phyloP scores from a whole-genome alignment of 78 protist genomes.

The Dictyostelium purpureum region DNA sequence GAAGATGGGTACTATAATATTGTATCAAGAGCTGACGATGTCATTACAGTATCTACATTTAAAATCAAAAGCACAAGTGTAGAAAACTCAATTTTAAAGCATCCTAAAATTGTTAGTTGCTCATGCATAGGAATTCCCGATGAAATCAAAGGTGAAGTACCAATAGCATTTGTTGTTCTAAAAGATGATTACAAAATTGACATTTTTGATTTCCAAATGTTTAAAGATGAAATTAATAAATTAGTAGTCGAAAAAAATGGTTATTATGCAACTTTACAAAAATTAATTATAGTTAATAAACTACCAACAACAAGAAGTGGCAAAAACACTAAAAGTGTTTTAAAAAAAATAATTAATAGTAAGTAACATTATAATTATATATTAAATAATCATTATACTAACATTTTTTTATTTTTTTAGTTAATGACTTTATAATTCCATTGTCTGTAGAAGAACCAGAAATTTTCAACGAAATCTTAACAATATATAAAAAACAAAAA shows the following conservation, averaged over 20 bases:
- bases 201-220: background rate
- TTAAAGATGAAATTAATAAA: background rate
- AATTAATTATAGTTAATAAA: background rate
- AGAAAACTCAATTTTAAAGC: conserved; percentile 68
- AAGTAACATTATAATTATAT: too few species aligned
- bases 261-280: background rate
- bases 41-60: conserved; percentile 91
- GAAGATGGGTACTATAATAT: conserved; percentile 77
- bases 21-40: conserved; percentile 89
- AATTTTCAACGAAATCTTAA: too few species aligned
- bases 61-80: conserved; percentile 82
- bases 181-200: conserved; percentile 26
- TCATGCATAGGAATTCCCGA: conserved; percentile 87
- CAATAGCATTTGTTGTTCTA: conserved; percentile 79
- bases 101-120: conserved; percentile 66
- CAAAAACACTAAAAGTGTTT: background rate
- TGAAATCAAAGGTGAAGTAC: conserved; percentile 80
- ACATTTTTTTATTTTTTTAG: too few species aligned
- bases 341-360: too few species aligned
- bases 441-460: too few species aligned
- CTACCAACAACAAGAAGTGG: conserved; percentile 19
- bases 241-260: background rate
- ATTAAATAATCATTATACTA: too few species aligned
- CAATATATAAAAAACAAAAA: too few species aligned
- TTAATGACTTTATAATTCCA: too few species aligned